Evolutionary conservation across 305 asterid genomes (phyloP).

Genomic region (Solanum chacoense): DNA sequence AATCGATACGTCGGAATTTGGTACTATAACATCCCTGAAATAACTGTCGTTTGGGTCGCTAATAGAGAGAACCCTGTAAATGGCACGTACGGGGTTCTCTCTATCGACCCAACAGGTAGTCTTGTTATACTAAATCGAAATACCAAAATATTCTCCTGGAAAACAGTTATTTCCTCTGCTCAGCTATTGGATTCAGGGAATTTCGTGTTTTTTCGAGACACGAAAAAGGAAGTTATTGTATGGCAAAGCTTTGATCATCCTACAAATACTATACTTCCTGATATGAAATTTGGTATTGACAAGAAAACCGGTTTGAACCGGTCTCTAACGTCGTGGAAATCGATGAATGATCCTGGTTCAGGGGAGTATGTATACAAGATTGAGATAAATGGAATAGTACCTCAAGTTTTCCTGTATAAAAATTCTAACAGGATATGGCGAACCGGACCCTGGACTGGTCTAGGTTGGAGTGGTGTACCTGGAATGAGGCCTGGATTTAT

Average conservation of each 20-base stretch:
- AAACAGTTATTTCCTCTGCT: constrained; percentile 5
- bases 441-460: constrained; percentile 37
- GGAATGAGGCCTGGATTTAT: not conserved
- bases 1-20: constrained; percentile 28
- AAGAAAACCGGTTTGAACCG: constrained; percentile 11
- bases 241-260: constrained; percentile 43
- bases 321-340: constrained; percentile 26
- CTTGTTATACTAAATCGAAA: constrained; percentile 1
- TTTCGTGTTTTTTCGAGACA: constrained; percentile 12
- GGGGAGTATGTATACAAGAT: constrained; percentile 15
- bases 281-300: constrained; percentile 30
- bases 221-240: not conserved
- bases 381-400: constrained; percentile 9
- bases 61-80: constrained; percentile 23
- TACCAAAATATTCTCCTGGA: constrained; percentile 15
- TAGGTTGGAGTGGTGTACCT: constrained; percentile 13
- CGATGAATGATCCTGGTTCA: constrained; percentile 16
- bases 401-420: constrained; percentile 11
- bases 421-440: constrained; percentile 15
- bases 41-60: constrained; percentile 33
- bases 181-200: constrained; percentile 28
- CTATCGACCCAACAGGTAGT: constrained; percentile 11
- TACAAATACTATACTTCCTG: constrained; percentile 21
- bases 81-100: constrained; percentile 11
- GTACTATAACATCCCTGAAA: constrained; percentile 26